phyloP scores from a whole-genome alignment of 768 basidiomycete species.

The Trametes maxima region DNA sequence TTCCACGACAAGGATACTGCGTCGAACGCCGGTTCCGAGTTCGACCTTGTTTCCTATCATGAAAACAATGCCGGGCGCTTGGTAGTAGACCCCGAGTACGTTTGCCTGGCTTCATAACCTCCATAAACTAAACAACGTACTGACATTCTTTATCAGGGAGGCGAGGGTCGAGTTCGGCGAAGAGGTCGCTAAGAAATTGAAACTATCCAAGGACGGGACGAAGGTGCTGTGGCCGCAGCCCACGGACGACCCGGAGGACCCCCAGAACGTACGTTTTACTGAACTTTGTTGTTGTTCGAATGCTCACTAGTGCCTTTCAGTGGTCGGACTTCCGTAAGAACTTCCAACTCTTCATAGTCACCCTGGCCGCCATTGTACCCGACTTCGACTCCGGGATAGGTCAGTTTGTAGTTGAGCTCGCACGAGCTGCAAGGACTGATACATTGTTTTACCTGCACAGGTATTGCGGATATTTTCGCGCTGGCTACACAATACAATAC shows the following conservation, averaged over 20 bases:
- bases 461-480: conserved; percentile 64
- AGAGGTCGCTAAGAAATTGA: conserved; percentile 53
- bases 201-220: conserved; percentile 57
- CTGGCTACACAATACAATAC: conserved; percentile 59
- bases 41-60: conserved; percentile 48
- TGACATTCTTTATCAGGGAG: conserved; percentile 43
- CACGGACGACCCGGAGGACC: conserved; percentile 60
- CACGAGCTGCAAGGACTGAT: too few relatives aligned
- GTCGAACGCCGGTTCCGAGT: conserved; percentile 13
- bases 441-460: conserved; percentile 29
- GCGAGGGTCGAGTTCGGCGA: conserved; percentile 65
- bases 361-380: conserved; percentile 64
- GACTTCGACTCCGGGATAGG: conserved; percentile 71
- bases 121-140: too few relatives aligned
- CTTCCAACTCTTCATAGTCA: conserved; percentile 60
- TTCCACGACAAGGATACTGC: not conserved
- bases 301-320: conserved; percentile 31
- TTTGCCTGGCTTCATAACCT: conserved; percentile 4
- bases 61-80: conserved; percentile 59
- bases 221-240: conserved; percentile 75
- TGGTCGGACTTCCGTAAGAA: conserved; percentile 58
- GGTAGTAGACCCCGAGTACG: conserved; percentile 63
- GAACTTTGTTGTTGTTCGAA: too few relatives aligned
- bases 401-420: conserved; percentile 23
- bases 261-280: conserved; percentile 51